Conservation (phyloP, 176 grass and related monocot genomes). For the Elymus sibiricus region DNA sequence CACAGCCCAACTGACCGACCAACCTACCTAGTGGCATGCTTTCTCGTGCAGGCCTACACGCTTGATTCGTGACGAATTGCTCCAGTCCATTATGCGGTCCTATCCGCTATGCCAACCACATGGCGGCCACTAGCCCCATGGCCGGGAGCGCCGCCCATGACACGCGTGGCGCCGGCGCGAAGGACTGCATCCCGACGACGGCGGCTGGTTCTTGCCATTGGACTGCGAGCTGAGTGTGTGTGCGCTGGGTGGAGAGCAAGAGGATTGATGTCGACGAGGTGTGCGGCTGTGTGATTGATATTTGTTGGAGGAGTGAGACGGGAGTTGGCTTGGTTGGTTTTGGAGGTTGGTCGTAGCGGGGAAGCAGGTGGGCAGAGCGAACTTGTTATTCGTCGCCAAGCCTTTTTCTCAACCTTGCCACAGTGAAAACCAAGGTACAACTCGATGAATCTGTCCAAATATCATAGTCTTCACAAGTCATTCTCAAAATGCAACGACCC, state of each 20-base stretch:
- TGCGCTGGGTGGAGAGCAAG: neutral
- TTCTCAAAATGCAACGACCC: too few relatives aligned
- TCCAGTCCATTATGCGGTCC: neutral
- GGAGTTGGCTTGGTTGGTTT: neutral
- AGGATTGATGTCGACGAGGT: neutral
- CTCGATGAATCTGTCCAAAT: too few relatives aligned
- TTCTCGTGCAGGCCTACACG: constrained; percentile 8
- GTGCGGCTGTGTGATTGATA: neutral
- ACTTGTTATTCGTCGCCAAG: constrained; percentile 13
- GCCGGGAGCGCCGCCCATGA: constrained; percentile 7
- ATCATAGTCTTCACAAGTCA: too few relatives aligned
- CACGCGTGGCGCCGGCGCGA: neutral
- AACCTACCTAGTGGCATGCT: neutral
- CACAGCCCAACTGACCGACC: neutral
- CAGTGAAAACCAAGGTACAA: neutral
- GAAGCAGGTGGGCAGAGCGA: neutral
- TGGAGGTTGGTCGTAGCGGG: constrained; percentile 9
- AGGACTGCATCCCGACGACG: constrained; percentile 32
- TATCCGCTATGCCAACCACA: constrained; percentile 37
- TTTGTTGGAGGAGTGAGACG: neutral
- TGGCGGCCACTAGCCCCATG: constrained; percentile 33
- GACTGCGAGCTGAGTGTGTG: neutral
- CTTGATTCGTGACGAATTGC: neutral
- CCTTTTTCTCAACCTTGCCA: neutral
- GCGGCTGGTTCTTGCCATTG: constrained; percentile 32